Evolutionary conservation across 768 basidiomycete genomes (phyloP).

Genomic region (Tremella mesenterica): DNA sequence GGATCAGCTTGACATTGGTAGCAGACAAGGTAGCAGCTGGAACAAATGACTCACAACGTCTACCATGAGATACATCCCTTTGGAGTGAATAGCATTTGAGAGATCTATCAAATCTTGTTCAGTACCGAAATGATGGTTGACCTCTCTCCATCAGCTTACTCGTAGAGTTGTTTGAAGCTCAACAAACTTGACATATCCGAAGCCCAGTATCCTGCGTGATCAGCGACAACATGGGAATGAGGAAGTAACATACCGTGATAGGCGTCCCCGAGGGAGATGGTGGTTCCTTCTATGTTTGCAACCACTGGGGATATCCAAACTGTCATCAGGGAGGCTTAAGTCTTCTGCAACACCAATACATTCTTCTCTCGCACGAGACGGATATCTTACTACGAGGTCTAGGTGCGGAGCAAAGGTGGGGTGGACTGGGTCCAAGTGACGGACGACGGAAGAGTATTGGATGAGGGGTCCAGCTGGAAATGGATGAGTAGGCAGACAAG

Average conservation of each 20-base stretch:
- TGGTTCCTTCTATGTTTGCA: constrained; percentile 35
- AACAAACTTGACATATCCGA: constrained; percentile 29
- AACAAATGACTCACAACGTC: constrained; percentile 33
- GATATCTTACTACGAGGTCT: no score
- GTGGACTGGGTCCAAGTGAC: no score
- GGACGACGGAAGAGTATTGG: no score
- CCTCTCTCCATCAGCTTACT: constrained; percentile 15
- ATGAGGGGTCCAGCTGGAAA: no score
- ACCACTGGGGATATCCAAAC: constrained; percentile 46
- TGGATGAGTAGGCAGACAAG: no score
- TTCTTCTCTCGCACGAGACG: no score
- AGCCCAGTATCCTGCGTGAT: constrained; percentile 35
- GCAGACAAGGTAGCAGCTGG: background rate
- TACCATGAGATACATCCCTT: constrained; percentile 46
- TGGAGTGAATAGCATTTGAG: constrained; percentile 32
- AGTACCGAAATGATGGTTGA: constrained; percentile 41
- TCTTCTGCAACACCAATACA: no score
- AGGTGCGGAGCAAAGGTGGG: no score
- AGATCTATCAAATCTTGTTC: constrained; percentile 37
- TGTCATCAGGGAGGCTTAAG: no score
- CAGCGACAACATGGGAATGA: background rate
- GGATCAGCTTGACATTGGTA: background rate
- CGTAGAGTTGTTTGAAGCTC: background rate
- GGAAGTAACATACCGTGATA: constrained; percentile 37
- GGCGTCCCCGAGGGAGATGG: constrained; percentile 18